phyloP scores from a whole-genome alignment of 2,329 filamentous ascomycete genomes.

The Phyllosticta citribraziliensis region DNA sequence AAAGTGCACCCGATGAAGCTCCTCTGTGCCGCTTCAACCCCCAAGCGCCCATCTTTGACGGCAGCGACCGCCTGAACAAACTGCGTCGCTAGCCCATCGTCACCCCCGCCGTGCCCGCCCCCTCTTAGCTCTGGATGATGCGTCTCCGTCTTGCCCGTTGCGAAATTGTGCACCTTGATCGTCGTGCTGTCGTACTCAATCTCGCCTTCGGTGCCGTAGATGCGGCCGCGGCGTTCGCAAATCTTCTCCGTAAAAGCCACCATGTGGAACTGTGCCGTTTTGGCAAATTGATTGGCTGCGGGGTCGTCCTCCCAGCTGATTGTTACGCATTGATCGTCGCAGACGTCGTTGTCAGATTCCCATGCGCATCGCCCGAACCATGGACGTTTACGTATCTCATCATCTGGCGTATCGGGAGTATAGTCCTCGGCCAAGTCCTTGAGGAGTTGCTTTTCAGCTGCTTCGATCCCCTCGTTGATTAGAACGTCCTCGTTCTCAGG shows the following conservation, averaged over 20 bases:
- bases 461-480: slow-evolving; percentile 32
- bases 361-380: slow-evolving; percentile 96
- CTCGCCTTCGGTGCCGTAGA: slow-evolving; percentile 82
- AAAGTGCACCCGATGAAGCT: slow-evolving; percentile 70
- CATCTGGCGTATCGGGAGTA: slow-evolving; percentile 41
- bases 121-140: slow-evolving; percentile 52
- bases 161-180: slow-evolving; percentile 69
- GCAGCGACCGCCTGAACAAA: slow-evolving; percentile 75
- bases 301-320: slow-evolving; percentile 73
- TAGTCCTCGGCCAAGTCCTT: slow-evolving; percentile 45
- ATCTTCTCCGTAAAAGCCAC: slow-evolving; percentile 79
- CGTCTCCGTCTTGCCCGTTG: slow-evolving; percentile 43
- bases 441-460: slow-evolving; percentile 44
- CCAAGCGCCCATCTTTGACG: slow-evolving; percentile 62
- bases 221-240: slow-evolving; percentile 72
- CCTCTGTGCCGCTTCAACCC: slow-evolving; percentile 60
- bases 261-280: slow-evolving; percentile 90
- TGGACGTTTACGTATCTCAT: slow-evolving; percentile 39
- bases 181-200: slow-evolving; percentile 71
- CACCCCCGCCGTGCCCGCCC: slow-evolving; percentile 66
- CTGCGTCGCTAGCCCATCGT: slow-evolving; percentile 67
- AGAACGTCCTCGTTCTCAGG: slow-evolving; percentile 80
- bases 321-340: slow-evolving; percentile 84
- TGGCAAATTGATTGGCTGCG: slow-evolving; percentile 47
- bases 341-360: slow-evolving; percentile 86